Evolutionary conservation across 768 basidiomycete genomes (phyloP).

Genomic region (Psilocybe sp.): DNA sequence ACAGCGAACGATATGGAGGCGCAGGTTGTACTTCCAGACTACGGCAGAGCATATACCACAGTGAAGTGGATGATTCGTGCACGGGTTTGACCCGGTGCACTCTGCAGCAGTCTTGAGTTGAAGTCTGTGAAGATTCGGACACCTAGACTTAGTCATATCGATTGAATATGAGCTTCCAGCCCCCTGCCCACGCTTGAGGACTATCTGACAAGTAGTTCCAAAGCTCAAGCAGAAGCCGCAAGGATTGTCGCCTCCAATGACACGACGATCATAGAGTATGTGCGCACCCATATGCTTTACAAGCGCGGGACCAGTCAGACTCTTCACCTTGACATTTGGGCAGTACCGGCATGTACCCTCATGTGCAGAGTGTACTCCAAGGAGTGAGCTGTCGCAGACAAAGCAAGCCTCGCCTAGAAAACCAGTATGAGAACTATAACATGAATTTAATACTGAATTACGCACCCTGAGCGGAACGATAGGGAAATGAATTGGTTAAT

Average conservation of each 20-base stretch:
- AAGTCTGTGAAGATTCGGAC: slow-evolving; percentile 6
- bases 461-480: slow-evolving; percentile 6
- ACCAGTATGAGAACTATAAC: too few species aligned
- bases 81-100: slow-evolving; percentile 10
- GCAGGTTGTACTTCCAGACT: slow-evolving; percentile 20
- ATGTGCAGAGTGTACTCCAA: too few species aligned
- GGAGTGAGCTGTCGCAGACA: neutral
- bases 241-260: neutral
- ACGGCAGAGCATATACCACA: slow-evolving; percentile 12
- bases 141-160: slow-evolving; percentile 5
- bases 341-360: slow-evolving; percentile 8
- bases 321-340: neutral
- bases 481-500: slow-evolving; percentile 4
- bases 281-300: slow-evolving; percentile 8
- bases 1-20: slow-evolving; percentile 9
- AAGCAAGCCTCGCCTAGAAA: slow-evolving; percentile 9
- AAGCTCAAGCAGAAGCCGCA: slow-evolving; percentile 10
- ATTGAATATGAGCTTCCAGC: neutral
- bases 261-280: slow-evolving; percentile 3
- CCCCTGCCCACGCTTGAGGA: slow-evolving; percentile 1
- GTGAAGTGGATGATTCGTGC: slow-evolving; percentile 19
- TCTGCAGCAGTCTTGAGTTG: slow-evolving; percentile 8
- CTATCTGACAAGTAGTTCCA: slow-evolving; percentile 3
- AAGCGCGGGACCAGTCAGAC: neutral
- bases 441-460: neutral